phyloP scores from a whole-genome alignment of 805 yeast genomes.

The Debaryomyces hansenii region DNA sequence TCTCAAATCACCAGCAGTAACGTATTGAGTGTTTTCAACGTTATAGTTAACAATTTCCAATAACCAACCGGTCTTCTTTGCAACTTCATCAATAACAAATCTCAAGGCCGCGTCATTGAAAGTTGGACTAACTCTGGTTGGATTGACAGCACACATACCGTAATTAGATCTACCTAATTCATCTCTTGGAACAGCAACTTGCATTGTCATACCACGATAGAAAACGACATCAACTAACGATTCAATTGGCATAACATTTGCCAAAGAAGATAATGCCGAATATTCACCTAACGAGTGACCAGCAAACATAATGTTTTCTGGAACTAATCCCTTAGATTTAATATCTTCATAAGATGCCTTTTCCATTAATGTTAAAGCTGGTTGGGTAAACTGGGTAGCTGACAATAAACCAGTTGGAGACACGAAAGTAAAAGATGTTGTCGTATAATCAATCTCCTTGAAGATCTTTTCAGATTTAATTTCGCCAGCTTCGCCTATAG shows the following conservation, averaged over 20 bases:
- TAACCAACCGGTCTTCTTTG: conserved; percentile 85
- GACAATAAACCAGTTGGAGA: conserved; percentile 94
- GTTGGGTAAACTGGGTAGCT: conserved; percentile 99
- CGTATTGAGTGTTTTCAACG: conserved; percentile 97
- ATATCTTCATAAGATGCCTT: conserved; percentile 98
- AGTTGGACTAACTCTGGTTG: conserved; percentile 84
- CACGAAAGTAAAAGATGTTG: conserved; percentile 83
- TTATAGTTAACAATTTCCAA: conserved; percentile 97
- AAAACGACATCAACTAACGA: conserved; percentile 95
- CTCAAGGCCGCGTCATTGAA: conserved; percentile 92
- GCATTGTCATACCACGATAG: conserved; percentile 99
- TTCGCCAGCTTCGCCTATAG: conserved; percentile 80
- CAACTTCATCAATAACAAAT: conserved; percentile 88
- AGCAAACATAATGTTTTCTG: conserved; percentile 91
- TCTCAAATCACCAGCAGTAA: conserved; percentile 97
- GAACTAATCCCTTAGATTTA: conserved; percentile 93
- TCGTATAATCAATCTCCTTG: conserved; percentile 80
- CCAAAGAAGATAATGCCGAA: conserved; percentile 94
- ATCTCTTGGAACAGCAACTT: conserved; percentile 99
- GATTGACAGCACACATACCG: conserved; percentile 99
- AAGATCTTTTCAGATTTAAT: conserved; percentile 91
- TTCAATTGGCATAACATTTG: conserved; percentile 98
- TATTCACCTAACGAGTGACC: conserved; percentile 99
- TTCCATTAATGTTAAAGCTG: conserved; percentile 98
- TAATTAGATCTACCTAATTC: conserved; percentile 92